A percentile compares a stretch with the other conserved stretches of the same genome.
phyloP scores from a whole-genome alignment of 2,329 filamentous ascomycete genomes.

The Epicoccum nigrum region DNA sequence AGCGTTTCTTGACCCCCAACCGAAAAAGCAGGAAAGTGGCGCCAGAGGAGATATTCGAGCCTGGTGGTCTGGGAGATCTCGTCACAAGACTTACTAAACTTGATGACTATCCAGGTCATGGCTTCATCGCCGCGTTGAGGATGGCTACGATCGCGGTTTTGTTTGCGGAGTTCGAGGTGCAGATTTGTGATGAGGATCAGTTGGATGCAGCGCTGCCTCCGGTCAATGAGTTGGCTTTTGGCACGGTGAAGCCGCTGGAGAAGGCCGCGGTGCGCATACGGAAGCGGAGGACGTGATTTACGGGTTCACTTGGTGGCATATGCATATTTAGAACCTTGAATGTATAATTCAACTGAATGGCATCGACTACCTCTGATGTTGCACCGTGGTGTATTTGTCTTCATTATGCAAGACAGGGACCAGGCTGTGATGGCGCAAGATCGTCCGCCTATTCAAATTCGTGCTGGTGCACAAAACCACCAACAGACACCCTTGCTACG shows the following conservation, averaged over 20 bases:
- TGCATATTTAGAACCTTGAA: too few relatives aligned
- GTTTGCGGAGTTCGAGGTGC: slow-evolving; percentile 34
- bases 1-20: slow-evolving; percentile 29
- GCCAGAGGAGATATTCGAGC: neutral
- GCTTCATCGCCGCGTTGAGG: slow-evolving; percentile 27
- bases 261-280: slow-evolving; percentile 33
- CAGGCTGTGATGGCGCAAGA: too few relatives aligned
- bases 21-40: slow-evolving; percentile 1
- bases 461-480: too few relatives aligned
- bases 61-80: slow-evolving; percentile 15
- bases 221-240: slow-evolving; percentile 25
- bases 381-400: too few relatives aligned
- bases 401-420: too few relatives aligned
- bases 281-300: slow-evolving; percentile 22
- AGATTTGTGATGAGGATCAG: slow-evolving; percentile 31
- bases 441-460: too few relatives aligned
- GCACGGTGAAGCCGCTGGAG: slow-evolving; percentile 27
- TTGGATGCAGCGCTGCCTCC: slow-evolving; percentile 28
- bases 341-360: too few relatives aligned
- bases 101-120: slow-evolving; percentile 16
- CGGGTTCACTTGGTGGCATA: too few relatives aligned
- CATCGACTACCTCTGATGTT: too few relatives aligned
- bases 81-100: slow-evolving; percentile 26
- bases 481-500: too few relatives aligned
- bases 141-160: slow-evolving; percentile 32